phyloP scores from a whole-genome alignment of 192 early-diverging fungal genomes.

The Phycomyces nitens region DNA sequence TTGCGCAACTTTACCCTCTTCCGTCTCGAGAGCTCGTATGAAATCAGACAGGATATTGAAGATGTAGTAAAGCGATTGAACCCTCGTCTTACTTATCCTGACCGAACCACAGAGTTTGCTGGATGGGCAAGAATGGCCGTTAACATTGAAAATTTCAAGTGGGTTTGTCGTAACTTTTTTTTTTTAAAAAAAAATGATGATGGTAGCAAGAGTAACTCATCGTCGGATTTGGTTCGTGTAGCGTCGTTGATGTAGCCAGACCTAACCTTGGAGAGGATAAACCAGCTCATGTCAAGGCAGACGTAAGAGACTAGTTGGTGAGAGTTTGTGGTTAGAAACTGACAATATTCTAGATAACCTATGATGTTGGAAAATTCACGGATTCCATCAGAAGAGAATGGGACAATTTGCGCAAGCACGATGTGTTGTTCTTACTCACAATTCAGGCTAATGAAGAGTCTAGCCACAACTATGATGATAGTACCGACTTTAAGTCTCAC shows the following conservation, averaged over 20 bases:
- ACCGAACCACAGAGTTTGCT: conserved; percentile 67
- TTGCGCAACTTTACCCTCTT: conserved; percentile 80
- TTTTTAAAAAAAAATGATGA: too few species aligned
- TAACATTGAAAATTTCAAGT: conserved; percentile 61
- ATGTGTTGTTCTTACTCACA: conserved; percentile 84
- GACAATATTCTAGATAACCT: conserved; percentile 28
- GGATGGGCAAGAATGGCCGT: conserved; percentile 95
- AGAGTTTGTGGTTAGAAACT: neutral
- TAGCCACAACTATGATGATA: conserved; percentile 40
- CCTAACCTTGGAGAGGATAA: conserved; percentile 67
- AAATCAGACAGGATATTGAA: conserved; percentile 84
- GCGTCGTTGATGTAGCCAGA: conserved; percentile 68
- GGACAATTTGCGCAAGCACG: conserved; percentile 79
- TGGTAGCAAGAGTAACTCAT: neutral
- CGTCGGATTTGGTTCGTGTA: neutral
- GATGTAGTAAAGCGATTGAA: conserved; percentile 80
- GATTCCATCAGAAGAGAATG: conserved; percentile 81
- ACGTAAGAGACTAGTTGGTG: conserved; percentile 43
- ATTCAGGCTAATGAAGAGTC: conserved; percentile 55
- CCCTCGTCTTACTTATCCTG: conserved; percentile 55
- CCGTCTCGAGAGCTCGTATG: conserved; percentile 77
- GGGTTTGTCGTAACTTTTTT: neutral
- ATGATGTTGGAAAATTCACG: conserved; percentile 63
- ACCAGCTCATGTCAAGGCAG: conserved; percentile 75
- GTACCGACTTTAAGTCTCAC: conserved; percentile 51